Percentiles rank a stretch among this genome's conserved stretches.
Conservation (phyloP, 164 flowering plant genomes). For the Umbilicus rupestris region DNA sequence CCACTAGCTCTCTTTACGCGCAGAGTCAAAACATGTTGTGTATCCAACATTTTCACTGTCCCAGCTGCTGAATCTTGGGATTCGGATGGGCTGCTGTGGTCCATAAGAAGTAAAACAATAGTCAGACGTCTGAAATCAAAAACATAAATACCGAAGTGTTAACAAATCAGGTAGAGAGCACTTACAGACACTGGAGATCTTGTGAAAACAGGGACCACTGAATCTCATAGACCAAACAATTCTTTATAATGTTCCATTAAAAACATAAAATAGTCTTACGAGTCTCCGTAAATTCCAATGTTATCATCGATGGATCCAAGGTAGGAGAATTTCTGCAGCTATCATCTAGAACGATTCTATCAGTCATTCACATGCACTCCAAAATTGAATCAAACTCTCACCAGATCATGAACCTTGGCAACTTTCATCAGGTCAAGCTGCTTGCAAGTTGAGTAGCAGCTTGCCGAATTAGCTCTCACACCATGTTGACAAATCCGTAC, state of each 20-base stretch:
- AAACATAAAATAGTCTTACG: background rate
- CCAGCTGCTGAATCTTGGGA: conserved; percentile 60
- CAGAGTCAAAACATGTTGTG: conserved; percentile 48
- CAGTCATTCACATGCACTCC: background rate
- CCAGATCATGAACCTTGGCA: background rate
- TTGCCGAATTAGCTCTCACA: background rate
- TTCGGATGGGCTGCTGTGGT: conserved; percentile 32
- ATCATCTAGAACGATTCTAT: background rate
- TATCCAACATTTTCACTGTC: conserved; percentile 48
- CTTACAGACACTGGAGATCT: background rate
- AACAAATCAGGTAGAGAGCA: background rate
- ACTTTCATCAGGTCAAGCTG: no score
- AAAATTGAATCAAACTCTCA: background rate
- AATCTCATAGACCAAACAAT: background rate
- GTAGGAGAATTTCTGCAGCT: background rate
- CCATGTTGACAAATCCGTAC: no score
- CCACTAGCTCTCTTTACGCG: conserved; percentile 33
- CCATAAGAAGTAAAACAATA: background rate
- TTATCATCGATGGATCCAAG: conserved; percentile 1
- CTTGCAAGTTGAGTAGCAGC: no score
- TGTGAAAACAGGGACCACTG: background rate
- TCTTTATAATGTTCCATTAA: background rate
- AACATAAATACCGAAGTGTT: background rate
- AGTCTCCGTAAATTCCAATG: background rate
- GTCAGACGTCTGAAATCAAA: background rate